These are phyloP conservation scores for Symbiodinium pilosum DNA, from an alignment of 73 alveolate genomes.

Conservation along the genomic window DNA sequence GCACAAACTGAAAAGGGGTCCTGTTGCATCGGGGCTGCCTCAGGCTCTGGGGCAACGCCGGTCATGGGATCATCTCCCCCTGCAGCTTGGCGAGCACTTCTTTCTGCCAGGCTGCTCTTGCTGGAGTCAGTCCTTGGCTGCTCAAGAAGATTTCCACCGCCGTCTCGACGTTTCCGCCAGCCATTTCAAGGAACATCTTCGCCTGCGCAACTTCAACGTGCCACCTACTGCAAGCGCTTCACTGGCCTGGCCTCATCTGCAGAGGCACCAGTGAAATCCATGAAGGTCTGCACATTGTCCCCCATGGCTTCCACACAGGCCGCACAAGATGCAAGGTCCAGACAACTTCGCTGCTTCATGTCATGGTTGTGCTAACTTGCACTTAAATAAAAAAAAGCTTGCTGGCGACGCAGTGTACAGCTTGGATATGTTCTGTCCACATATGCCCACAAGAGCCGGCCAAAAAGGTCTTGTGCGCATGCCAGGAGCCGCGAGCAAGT, in stretches of 20 bases:
- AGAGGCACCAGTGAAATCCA: conserved; percentile 83
- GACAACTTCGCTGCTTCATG: no score
- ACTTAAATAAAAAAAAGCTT: no score
- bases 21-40: neutral
- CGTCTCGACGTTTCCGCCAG: conserved; percentile 83
- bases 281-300: conserved; percentile 47
- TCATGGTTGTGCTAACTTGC: no score
- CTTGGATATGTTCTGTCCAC: no score
- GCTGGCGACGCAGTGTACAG: no score
- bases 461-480: no score
- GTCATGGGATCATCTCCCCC: neutral
- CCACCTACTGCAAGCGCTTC: neutral
- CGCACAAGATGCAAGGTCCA: no score
- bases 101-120: neutral
- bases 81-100: neutral
- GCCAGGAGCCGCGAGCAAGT: no score
- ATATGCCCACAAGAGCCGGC: no score
- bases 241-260: conserved; percentile 44
- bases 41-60: neutral
- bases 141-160: conserved; percentile 89
- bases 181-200: conserved; percentile 63
- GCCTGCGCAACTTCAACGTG: neutral
- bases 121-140: conserved; percentile 68
- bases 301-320: conserved; percentile 37
- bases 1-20: neutral